Evolutionary conservation across 2,329 filamentous ascomycete species (phyloP), one percentile per base, ranked within the genome.

Genomic region (Fusarium sp.): DNA sequence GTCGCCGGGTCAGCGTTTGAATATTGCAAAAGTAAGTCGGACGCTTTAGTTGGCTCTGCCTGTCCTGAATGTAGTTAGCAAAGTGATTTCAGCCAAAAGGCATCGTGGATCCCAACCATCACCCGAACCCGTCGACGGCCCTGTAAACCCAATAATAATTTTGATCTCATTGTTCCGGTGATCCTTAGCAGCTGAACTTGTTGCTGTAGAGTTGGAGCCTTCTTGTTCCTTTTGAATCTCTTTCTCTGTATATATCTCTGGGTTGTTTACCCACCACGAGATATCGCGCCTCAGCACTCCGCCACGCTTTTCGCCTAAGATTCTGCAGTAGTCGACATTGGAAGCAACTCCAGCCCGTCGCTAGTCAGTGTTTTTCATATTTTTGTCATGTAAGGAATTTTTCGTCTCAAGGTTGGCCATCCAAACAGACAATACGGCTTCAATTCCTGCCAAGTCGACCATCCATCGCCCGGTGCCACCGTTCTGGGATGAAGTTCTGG

Each of bases 361-460:
- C 46, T 46, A 54, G 7, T 53, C 56, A 3, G 11, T 20, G 1
- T 44, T 7, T 4, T 12, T 26, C 2, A 3, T 7, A n/a, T n/a
- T 30, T 20, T 5, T 9, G 7, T 7, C 4, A 6, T n/a, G 3
- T 35, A n/a, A n/a, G n/a, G n/a, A n/a, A n/a, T n/a, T 54, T 0
- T 27, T 15, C 1, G 23, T 23, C 0, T 60, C 57, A 4, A 60
- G 18, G 1, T 53, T 3, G 2, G 57, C 38, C 48, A 60, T 37
- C 57, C 48, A 54, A 2, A 54, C 14, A 3, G 48, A 60, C 7
- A 59, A 20, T 0, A 60, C 23, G 7, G 46, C 57, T 14, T 54
- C 40, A 10, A 60, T n/a, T 5, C 44, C 38, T n/a, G 11, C 44
- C 55, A 33, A 14, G 41, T 33, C 8, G 32, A 23, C 45, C 55